Evolutionary conservation across 495 filamentous ascomycete species (phyloP).

Genomic region (Evansstolkia leycettana): DNA sequence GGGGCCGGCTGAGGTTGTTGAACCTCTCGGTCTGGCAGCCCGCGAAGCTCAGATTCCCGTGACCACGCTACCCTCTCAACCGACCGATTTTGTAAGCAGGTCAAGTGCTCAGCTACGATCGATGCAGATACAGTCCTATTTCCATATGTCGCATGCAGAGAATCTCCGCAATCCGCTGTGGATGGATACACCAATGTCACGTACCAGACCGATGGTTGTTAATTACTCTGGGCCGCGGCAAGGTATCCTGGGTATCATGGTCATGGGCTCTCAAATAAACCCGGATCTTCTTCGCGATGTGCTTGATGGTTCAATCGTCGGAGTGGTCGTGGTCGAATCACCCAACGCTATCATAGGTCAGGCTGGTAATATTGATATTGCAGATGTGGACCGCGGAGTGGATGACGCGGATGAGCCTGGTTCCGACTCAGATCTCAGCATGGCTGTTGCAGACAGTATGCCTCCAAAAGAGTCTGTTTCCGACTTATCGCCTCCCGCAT

Average conservation of each 20-base stretch:
- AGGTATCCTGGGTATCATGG: conserved; percentile 39
- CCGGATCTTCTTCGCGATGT: conserved; percentile 36
- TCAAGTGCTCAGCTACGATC: conserved; percentile 57
- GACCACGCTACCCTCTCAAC: conserved; percentile 40
- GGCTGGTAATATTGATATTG: neutral
- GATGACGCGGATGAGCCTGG: conserved; percentile 2
- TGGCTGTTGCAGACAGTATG: conserved; percentile 6
- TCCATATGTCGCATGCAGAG: conserved; percentile 39
- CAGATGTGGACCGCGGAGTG: neutral
- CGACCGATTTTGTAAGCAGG: conserved; percentile 47
- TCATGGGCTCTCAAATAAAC: conserved; percentile 36
- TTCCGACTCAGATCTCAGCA: conserved; percentile 13
- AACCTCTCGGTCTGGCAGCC: conserved; percentile 34
- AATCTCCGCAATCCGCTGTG: conserved; percentile 29
- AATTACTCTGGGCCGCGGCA: conserved; percentile 38
- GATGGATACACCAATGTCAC: conserved; percentile 34
- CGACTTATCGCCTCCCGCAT: neutral
- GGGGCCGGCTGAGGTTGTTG: conserved; percentile 52
- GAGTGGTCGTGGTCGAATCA: conserved; percentile 41
- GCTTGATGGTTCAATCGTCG: conserved; percentile 47
- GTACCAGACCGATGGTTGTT: conserved; percentile 40
- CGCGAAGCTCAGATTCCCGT: conserved; percentile 20
- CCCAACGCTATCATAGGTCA: conserved; percentile 18
- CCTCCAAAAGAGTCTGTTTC: neutral
- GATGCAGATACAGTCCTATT: conserved; percentile 77